These are phyloP conservation scores for Wakefieldia striispora DNA, from an alignment of 768 basidiomycete species.

Conservation along the genomic window DNA sequence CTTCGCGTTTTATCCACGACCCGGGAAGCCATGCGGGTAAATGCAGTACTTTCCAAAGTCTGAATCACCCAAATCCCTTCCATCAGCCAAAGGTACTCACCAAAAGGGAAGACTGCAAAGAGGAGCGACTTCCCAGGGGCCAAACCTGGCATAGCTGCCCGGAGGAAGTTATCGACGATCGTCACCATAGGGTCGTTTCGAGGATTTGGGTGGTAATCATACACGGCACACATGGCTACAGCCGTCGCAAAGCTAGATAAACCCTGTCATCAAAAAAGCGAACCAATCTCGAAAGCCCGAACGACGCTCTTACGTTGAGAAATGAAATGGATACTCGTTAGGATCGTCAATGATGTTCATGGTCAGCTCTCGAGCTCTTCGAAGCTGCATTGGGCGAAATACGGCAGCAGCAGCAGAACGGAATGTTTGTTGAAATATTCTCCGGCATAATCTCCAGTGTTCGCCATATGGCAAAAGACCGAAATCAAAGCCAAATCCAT, in stretches of 20 bases:
- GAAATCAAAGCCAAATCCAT: slow-evolving; percentile 6
- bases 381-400: slow-evolving; percentile 4
- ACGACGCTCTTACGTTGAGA: not conserved
- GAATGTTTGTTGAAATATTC: slow-evolving; percentile 8
- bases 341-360: not conserved
- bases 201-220: slow-evolving; percentile 1
- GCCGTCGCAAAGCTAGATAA: not conserved
- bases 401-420: not conserved
- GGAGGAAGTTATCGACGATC: not conserved
- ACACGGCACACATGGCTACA: slow-evolving; percentile 1
- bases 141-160: not conserved
- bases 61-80: not conserved
- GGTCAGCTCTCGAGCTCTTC: not conserved
- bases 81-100: not conserved
- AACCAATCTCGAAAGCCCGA: too few species aligned
- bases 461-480: slow-evolving; percentile 4
- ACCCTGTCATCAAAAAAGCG: not conserved
- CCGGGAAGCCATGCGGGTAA: slow-evolving; percentile 20
- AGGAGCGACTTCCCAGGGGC: not conserved
- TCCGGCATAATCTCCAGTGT: slow-evolving; percentile 1
- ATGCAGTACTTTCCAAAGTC: slow-evolving; percentile 13
- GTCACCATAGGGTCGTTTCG: slow-evolving; percentile 5
- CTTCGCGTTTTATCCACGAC: slow-evolving; percentile 2
- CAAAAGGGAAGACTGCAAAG: slow-evolving; percentile 5
- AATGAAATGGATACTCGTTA: not conserved